These are phyloP conservation scores for Plasmodiophora brassicae DNA, from an alignment of 208 protist species.

Conservation along the genomic window DNA sequence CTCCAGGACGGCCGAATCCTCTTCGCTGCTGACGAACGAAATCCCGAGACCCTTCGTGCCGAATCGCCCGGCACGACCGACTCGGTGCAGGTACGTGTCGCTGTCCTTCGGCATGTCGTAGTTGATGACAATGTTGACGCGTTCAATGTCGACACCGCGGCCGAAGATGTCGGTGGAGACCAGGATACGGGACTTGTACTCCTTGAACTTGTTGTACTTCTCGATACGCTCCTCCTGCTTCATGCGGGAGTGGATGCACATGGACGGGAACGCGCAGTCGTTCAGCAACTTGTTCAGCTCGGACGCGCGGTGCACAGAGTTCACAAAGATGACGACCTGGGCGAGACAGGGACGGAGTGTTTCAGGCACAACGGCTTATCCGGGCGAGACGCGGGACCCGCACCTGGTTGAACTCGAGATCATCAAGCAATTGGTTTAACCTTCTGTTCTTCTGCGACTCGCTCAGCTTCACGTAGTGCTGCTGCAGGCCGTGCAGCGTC, in stretches of 20 bases:
- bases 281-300: slow-evolving; percentile 88
- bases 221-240: slow-evolving; percentile 76
- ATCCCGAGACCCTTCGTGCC: slow-evolving; percentile 99
- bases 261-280: slow-evolving; percentile 89
- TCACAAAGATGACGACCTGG: slow-evolving; percentile 97
- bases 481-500: slow-evolving; percentile 94
- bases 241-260: slow-evolving; percentile 87
- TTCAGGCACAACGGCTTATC: not conserved
- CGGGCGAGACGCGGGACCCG: not conserved
- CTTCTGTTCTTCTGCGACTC: slow-evolving; percentile 94
- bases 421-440: slow-evolving; percentile 94
- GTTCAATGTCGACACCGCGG: slow-evolving; percentile 98
- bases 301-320: slow-evolving; percentile 78
- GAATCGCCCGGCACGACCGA: slow-evolving; percentile 91
- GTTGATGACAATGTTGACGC: slow-evolving; percentile 98
- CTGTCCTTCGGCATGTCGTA: slow-evolving; percentile 96
- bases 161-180: slow-evolving; percentile 98
- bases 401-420: slow-evolving; percentile 96
- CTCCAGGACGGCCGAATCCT: slow-evolving; percentile 85
- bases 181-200: slow-evolving; percentile 92
- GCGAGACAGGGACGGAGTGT: not conserved
- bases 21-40: slow-evolving; percentile 85
- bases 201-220: slow-evolving; percentile 86
- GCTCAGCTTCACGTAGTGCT: slow-evolving; percentile 94
- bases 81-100: slow-evolving; percentile 96